Evolutionary conservation across 768 basidiomycete genomes (phyloP).

Genomic region (Calocybe cyanea): DNA sequence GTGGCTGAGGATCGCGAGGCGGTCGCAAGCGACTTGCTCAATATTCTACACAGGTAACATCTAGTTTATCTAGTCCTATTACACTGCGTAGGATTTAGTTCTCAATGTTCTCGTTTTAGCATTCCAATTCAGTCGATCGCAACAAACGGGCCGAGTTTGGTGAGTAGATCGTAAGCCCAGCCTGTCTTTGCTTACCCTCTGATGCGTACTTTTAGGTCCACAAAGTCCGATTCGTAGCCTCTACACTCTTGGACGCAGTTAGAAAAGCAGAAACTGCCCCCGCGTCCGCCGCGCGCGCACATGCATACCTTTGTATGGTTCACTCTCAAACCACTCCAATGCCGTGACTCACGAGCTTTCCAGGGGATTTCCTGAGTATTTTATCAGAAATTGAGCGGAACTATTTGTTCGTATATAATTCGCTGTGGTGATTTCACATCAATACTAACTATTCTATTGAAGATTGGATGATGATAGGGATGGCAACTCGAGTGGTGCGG

Average conservation of each 20-base stretch:
- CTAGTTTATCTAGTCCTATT: background rate
- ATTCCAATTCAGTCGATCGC: conserved; percentile 94
- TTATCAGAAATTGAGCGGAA: conserved; percentile 89
- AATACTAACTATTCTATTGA: conserved; percentile 10
- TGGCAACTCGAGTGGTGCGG: conserved; percentile 48
- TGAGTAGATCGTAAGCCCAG: conserved; percentile 14
- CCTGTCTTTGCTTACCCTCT: conserved; percentile 16
- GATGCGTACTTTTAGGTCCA: conserved; percentile 51
- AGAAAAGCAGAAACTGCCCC: conserved; percentile 77
- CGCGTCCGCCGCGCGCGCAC: conserved; percentile 78
- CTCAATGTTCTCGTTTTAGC: conserved; percentile 34
- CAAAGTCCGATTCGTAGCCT: conserved; percentile 92
- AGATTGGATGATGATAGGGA: conserved; percentile 73
- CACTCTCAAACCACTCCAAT: background rate
- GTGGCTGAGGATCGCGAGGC: conserved; percentile 75
- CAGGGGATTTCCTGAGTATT: conserved; percentile 92
- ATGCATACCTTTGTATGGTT: conserved; percentile 76
- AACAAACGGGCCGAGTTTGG: conserved; percentile 80
- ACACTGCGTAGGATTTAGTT: too few relatives aligned
- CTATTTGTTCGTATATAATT: conserved; percentile 58
- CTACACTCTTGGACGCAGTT: conserved; percentile 82
- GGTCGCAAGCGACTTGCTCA: conserved; percentile 82
- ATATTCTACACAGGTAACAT: conserved; percentile 73
- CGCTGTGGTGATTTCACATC: conserved; percentile 3
- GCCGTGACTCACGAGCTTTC: conserved; percentile 9